Conservation (phyloP, 768 basidiomycete species). For the Auricularia sp. region DNA sequence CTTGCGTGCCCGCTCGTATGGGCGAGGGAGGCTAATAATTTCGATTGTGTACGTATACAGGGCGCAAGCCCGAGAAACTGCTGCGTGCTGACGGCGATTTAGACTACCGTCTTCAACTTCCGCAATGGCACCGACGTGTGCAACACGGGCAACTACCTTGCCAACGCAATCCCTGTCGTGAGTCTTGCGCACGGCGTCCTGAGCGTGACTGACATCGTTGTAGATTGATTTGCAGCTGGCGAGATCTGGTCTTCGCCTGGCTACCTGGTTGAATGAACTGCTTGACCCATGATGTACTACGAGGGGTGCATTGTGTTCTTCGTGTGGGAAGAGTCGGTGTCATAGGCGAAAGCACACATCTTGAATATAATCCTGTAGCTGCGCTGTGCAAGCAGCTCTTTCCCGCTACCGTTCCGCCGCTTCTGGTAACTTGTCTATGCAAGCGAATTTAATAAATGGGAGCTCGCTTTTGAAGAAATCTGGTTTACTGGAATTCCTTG, state of each 20-base stretch:
- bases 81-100: background rate
- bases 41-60: constrained; percentile 29
- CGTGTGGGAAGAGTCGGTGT: no score
- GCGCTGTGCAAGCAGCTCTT: no score
- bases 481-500: no score
- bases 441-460: no score
- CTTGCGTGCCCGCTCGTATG: constrained; percentile 39
- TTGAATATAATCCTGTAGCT: no score
- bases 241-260: constrained; percentile 38
- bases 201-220: background rate
- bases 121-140: constrained; percentile 34
- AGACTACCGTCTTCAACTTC: constrained; percentile 34
- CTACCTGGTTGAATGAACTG: constrained; percentile 41
- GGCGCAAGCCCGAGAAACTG: background rate
- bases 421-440: no score
- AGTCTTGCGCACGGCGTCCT: constrained; percentile 11
- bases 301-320: background rate
- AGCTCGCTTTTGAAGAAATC: no score
- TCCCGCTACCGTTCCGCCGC: no score
- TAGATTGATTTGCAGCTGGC: constrained; percentile 36
- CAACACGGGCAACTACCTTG: constrained; percentile 24
- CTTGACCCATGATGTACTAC: constrained; percentile 18
- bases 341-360: no score
- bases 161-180: constrained; percentile 16
- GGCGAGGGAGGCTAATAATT: constrained; percentile 36